Percentiles rank a stretch among this genome's conserved stretches.
These are phyloP conservation scores for Passalora sequoiae DNA, from an alignment of 2,329 filamentous ascomycete genomes.

Conservation along the genomic window DNA sequence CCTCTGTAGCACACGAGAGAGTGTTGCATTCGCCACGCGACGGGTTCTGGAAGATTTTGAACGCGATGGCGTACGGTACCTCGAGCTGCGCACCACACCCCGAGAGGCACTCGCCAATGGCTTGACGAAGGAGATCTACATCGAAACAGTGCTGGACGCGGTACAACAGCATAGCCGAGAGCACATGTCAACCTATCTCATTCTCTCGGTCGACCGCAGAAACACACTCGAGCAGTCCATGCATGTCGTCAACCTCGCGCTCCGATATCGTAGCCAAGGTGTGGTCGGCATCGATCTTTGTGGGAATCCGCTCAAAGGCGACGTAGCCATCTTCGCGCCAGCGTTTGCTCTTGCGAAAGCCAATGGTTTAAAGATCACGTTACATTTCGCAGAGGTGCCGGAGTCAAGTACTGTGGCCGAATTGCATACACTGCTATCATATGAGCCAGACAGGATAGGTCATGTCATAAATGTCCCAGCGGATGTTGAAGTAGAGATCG, in stretches of 20 bases:
- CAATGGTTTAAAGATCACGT: conserved; percentile 57
- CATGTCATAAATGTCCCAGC: conserved; percentile 73
- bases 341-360: conserved; percentile 55
- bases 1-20: conserved; percentile 57
- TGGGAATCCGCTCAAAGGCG: conserved; percentile 63
- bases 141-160: conserved; percentile 60
- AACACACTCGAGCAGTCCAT: conserved; percentile 54
- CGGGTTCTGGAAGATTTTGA: conserved; percentile 63
- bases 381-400: conserved; percentile 72
- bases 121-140: conserved; percentile 60
- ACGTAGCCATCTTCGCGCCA: conserved; percentile 55
- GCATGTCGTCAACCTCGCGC: conserved; percentile 61
- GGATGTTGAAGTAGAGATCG: conserved; percentile 53
- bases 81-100: conserved; percentile 77
- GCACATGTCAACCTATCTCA: conserved; percentile 46
- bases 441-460: conserved; percentile 63
- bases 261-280: conserved; percentile 43
- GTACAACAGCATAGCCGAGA: conserved; percentile 49
- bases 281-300: conserved; percentile 75
- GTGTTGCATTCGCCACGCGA: conserved; percentile 55
- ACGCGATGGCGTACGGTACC: conserved; percentile 66
- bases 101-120: conserved; percentile 52
- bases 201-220: conserved; percentile 70
- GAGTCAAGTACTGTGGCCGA: conserved; percentile 55
- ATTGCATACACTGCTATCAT: conserved; percentile 59